Percentiles rank a stretch among this genome's conserved stretches.
Evolutionary conservation across 257 asterid species (phyloP).

Genomic region (Solanum clarkiae): DNA sequence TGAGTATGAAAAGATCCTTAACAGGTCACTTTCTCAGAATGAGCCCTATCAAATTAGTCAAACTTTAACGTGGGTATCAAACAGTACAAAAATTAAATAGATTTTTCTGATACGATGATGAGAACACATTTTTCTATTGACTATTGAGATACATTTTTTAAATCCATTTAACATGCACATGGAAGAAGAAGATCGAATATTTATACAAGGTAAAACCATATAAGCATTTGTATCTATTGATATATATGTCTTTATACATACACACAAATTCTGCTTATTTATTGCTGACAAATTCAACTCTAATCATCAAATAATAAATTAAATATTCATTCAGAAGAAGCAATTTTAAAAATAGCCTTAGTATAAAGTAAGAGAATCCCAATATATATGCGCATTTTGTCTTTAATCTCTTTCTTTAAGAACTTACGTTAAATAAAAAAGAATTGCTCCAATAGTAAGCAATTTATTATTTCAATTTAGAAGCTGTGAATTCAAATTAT

Average conservation of each 20-base stretch:
- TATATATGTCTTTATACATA: not conserved
- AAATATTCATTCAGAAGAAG: not conserved
- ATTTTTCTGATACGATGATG: not conserved
- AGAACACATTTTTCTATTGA: not conserved
- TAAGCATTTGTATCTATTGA: not conserved
- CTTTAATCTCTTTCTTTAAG: not conserved
- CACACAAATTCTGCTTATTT: not conserved
- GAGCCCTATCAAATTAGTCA: too few species aligned
- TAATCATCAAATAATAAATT: not conserved
- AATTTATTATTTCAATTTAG: too few species aligned
- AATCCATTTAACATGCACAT: not conserved
- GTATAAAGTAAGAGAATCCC: not conserved
- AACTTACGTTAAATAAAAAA: not conserved
- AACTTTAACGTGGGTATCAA: too few species aligned
- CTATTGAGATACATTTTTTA: not conserved
- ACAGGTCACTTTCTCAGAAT: too few species aligned
- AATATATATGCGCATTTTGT: not conserved
- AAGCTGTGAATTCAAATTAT: too few species aligned
- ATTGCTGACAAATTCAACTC: not conserved
- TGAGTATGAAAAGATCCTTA: too few species aligned
- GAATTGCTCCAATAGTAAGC: too few species aligned
- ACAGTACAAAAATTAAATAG: not conserved
- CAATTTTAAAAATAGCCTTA: not conserved
- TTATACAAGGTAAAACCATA: not conserved
- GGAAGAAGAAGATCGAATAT: not conserved